These are phyloP conservation scores for Dendrobium nobile DNA, from an alignment of 106 monocot species.

Conservation along the genomic window DNA sequence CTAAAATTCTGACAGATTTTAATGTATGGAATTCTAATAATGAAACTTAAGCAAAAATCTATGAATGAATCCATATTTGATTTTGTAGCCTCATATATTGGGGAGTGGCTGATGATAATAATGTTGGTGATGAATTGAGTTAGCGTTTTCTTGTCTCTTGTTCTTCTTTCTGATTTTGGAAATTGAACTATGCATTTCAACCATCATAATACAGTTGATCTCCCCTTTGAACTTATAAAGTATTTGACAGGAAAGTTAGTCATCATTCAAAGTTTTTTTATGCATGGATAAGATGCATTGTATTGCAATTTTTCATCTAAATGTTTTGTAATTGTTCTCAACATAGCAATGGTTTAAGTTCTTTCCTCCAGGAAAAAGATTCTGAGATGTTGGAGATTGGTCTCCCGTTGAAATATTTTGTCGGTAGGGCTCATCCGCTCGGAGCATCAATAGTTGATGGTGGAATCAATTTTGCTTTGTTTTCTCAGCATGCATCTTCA, in stretches of 20 bases:
- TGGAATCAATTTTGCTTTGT: slow-evolving; percentile 78
- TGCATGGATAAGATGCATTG: background rate
- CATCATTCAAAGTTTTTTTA: background rate
- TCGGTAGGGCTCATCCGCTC: slow-evolving; percentile 63
- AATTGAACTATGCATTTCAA: background rate
- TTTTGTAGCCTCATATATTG: background rate
- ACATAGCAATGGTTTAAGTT: background rate
- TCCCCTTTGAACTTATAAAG: background rate
- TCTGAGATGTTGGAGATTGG: slow-evolving; percentile 11
- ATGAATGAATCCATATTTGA: too few species aligned
- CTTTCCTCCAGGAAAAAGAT: slow-evolving; percentile 23
- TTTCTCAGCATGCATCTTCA: slow-evolving; percentile 72
- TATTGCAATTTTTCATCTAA: background rate
- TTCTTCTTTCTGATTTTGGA: background rate
- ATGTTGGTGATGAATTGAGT: background rate
- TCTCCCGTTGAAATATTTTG: slow-evolving; percentile 41
- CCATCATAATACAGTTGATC: background rate
- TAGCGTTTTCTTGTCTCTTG: background rate
- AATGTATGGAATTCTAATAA: too few species aligned
- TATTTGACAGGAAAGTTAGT: background rate
- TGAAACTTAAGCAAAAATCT: too few species aligned
- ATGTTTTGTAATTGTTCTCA: background rate
- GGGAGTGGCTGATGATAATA: background rate
- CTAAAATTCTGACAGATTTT: too few species aligned
- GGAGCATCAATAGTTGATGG: slow-evolving; percentile 70